Base-by-base conservation (phyloP, 1,284 basidiomycete species). In the Cutaneotrichosporon dermatis region DNA sequence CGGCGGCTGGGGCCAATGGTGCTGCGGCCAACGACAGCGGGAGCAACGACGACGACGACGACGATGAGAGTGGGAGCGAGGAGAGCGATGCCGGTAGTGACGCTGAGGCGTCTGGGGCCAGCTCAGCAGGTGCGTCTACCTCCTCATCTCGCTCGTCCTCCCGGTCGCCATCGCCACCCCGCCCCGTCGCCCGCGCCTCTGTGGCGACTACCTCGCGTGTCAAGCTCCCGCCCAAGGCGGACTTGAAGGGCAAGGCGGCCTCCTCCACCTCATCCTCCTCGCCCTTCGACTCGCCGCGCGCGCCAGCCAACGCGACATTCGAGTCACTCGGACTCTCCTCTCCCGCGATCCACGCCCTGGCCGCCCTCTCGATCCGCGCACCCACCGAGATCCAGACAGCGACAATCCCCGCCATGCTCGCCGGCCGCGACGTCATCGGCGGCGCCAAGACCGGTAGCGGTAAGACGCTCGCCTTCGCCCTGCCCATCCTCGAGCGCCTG, bases 361-460 rank as follows among this genome's bases (percentile, higher is more conserved):
- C 81, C 16, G 83, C 84, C 36, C 92, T 99, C 84, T 90, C 90
- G 13, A 98, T 99, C 67, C 83, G 82, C 48, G 78, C 80, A 2
- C 95, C 95, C 0, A 98, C 95, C 0, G 87, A 89, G 62, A 89
- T 99, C 53, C 95, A 99, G 74, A 82, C 83, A 0, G 89, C 89
- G 3, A 96, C 94, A 75, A 89, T 99, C 67, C 92, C 92, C 3
- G 86, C 88, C 4, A 85, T 98, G 55, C 80, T 99, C 34, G 79
- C 83, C 77, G 90, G 88, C 59, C 84, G 86, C 70, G 95, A 99
- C 78, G 94, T 91, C 74, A 91, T 97, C 64, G 96, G 96, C 37
- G 94, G 96, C 64, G 94, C 96, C 1, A 95, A 98, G 80, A 99
- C 95, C 0, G 96, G 95, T 61, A 94, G 90, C 8, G 95, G 95